Evolutionary conservation across 2,329 filamentous ascomycete species (phyloP).

Genomic region (Alternaria dauci): DNA sequence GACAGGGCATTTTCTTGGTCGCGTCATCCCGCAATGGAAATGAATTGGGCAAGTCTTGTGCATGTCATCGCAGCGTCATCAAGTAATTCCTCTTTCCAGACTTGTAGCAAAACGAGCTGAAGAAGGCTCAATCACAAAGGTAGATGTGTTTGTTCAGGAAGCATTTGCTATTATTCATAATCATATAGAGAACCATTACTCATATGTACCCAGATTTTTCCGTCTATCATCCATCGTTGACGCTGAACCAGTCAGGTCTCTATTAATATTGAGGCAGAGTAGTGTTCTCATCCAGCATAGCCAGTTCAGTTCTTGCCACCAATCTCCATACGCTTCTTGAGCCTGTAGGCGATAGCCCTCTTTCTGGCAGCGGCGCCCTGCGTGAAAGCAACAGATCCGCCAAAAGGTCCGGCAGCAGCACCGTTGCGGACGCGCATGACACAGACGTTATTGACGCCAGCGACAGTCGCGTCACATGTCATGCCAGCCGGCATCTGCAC

Average conservation of each 20-base stretch:
- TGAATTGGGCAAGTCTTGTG: neutral
- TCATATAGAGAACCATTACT: slow-evolving; percentile 6
- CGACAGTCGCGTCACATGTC: slow-evolving; percentile 70
- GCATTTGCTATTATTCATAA: neutral
- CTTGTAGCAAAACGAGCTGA: no score
- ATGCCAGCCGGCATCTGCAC: slow-evolving; percentile 73
- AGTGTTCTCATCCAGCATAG: neutral
- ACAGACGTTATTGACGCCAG: slow-evolving; percentile 69
- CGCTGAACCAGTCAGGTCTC: slow-evolving; percentile 25
- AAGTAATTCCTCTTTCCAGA: neutral
- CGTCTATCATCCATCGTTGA: slow-evolving; percentile 7
- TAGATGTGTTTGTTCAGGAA: neutral
- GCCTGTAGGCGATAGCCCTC: slow-evolving; percentile 66
- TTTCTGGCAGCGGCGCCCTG: slow-evolving; percentile 66
- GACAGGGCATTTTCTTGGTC: neutral
- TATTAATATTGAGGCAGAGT: slow-evolving; percentile 2
- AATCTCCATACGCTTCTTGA: slow-evolving; percentile 51
- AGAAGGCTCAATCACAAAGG: neutral
- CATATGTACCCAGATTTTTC: slow-evolving; percentile 5
- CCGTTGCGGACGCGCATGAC: slow-evolving; percentile 70
- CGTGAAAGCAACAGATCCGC: slow-evolving; percentile 72
- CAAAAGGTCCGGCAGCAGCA: slow-evolving; percentile 70
- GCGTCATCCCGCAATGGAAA: neutral
- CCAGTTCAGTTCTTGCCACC: slow-evolving; percentile 31
- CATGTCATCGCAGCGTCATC: neutral